These are phyloP conservation scores for Escallonia herrerae DNA, from an alignment of 129 eudicot species.

Conservation along the genomic window DNA sequence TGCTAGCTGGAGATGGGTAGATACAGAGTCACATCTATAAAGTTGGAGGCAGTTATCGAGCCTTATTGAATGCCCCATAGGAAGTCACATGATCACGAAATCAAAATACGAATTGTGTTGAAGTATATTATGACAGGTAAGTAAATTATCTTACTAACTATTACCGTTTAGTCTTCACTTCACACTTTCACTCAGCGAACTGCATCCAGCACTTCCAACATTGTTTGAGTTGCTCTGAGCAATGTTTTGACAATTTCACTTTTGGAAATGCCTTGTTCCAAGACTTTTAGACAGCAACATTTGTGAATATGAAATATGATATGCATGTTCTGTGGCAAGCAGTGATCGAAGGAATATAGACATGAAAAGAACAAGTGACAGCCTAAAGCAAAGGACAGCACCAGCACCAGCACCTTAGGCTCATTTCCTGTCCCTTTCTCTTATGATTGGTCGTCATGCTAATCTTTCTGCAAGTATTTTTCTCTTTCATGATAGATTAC, in stretches of 20 bases:
- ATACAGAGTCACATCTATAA: slow-evolving; percentile 3
- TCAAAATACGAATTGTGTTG: too few species aligned
- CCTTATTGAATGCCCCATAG: not conserved
- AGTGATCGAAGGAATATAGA: not conserved
- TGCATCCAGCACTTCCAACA: slow-evolving; percentile 1
- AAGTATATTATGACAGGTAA: too few species aligned
- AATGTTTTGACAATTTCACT: not conserved
- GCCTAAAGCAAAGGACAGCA: not conserved
- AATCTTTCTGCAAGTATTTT: too few species aligned
- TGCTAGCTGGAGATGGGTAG: not conserved
- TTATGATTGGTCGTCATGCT: not conserved
- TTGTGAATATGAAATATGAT: not conserved
- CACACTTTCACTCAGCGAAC: too few species aligned
- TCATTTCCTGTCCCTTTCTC: slow-evolving; percentile 11
- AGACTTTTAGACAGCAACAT: slow-evolving; percentile 8
- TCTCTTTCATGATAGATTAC: too few species aligned
- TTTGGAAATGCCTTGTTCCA: not conserved
- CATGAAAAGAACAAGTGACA: slow-evolving; percentile 1
- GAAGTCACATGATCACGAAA: too few species aligned
- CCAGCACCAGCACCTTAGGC: not conserved
- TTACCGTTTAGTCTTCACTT: too few species aligned
- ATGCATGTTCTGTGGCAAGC: slow-evolving; percentile 20
- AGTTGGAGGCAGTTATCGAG: not conserved
- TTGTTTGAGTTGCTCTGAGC: not conserved
- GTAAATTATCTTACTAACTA: too few species aligned